A percentile compares a stretch with the other conserved stretches of the same genome.
phyloP scores from a whole-genome alignment of 1,139 yeast species.

The Trichomonascaceae sp. region DNA sequence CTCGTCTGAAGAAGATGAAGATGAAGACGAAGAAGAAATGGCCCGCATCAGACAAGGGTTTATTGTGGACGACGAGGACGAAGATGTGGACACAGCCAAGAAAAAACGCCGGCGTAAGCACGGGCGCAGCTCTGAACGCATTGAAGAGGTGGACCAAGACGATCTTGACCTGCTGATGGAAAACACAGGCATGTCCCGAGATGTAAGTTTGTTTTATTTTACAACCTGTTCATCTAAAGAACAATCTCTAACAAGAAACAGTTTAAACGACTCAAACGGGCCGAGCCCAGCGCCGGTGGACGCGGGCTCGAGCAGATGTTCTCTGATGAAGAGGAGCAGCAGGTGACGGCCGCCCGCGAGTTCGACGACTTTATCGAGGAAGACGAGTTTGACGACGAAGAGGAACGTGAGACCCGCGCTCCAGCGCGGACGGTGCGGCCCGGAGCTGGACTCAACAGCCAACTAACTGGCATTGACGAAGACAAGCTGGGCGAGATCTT shows the following conservation, averaged over 20 bases:
- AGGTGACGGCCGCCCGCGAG: constrained; percentile 52
- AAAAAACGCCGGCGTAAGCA: constrained; percentile 2
- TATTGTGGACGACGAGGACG: constrained; percentile 85
- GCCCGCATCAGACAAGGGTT: constrained; percentile 72
- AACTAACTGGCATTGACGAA: constrained; percentile 70
- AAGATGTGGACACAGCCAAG: constrained; percentile 10
- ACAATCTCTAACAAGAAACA: constrained; percentile 12
- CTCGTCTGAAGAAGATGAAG: constrained; percentile 32
- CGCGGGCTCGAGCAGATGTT: constrained; percentile 63
- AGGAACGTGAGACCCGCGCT: constrained; percentile 10
- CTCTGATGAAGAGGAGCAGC: constrained; percentile 68
- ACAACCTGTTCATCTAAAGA: too few relatives aligned
- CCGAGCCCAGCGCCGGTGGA: constrained; percentile 17
- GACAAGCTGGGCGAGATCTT: constrained; percentile 87
- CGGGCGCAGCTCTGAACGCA: constrained; percentile 24
- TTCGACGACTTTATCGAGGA: constrained; percentile 96
- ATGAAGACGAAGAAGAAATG: constrained; percentile 32
- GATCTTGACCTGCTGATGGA: constrained; percentile 86
- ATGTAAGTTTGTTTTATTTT: not conserved
- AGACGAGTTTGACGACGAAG: constrained; percentile 27
- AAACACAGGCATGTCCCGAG: constrained; percentile 47
- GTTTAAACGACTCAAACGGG: constrained; percentile 72
- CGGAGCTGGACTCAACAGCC: constrained; percentile 38
- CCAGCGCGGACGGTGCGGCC: constrained; percentile 5
- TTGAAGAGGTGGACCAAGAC: constrained; percentile 80